These are phyloP conservation scores for Laburnicola sp. DNA, from an alignment of 2,329 filamentous ascomycete species.

Conservation along the genomic window DNA sequence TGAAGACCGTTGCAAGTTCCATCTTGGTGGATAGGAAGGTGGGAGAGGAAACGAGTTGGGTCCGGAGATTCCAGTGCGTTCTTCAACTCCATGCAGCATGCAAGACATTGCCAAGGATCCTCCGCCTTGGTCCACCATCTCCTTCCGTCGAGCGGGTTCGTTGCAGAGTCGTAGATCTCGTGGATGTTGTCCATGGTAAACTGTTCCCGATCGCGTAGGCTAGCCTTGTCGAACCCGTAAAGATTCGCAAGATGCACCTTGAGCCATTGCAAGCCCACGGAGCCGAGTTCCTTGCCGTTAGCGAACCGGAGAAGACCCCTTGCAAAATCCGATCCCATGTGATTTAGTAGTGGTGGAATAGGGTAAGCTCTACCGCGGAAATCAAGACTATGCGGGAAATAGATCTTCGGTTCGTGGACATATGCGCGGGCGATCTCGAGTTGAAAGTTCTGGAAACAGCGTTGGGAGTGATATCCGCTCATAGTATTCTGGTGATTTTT, in stretches of 20 bases:
- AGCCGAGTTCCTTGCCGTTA: slow-evolving; percentile 76
- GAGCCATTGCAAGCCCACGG: slow-evolving; percentile 77
- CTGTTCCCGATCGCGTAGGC: slow-evolving; percentile 77
- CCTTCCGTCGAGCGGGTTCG: slow-evolving; percentile 73
- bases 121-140: slow-evolving; percentile 91
- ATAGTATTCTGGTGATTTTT: slow-evolving; percentile 65
- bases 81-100: slow-evolving; percentile 83
- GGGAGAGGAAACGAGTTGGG: slow-evolving; percentile 75
- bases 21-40: slow-evolving; percentile 90
- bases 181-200: slow-evolving; percentile 76
- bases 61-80: slow-evolving; percentile 76
- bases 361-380: slow-evolving; percentile 96
- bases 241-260: slow-evolving; percentile 94
- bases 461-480: slow-evolving; percentile 76
- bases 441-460: slow-evolving; percentile 96
- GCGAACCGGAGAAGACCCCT: slow-evolving; percentile 82
- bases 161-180: slow-evolving; percentile 79
- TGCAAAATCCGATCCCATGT: slow-evolving; percentile 93
- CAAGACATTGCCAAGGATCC: slow-evolving; percentile 94
- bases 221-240: slow-evolving; percentile 90
- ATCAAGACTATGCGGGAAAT: slow-evolving; percentile 95
- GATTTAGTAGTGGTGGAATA: slow-evolving; percentile 90
- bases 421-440: slow-evolving; percentile 86
- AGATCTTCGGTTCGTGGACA: slow-evolving; percentile 76
- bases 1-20: slow-evolving; percentile 97